Evolutionary conservation across 768 basidiomycete genomes (phyloP).

Genomic region (Boletus vermiculosoides): DNA sequence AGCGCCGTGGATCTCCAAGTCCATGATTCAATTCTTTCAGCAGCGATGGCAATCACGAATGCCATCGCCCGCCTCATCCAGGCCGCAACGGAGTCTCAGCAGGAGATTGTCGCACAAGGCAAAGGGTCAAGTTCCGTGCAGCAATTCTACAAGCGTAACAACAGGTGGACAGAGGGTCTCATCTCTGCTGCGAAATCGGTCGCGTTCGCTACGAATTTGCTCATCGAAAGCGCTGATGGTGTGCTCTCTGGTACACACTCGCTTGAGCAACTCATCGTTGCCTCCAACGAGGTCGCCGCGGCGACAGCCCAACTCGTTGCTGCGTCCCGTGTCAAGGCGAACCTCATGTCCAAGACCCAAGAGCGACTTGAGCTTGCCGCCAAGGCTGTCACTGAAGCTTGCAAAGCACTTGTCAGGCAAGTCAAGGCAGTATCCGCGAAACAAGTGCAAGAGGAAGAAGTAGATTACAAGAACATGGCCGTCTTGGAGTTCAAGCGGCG

Average conservation of each 20-base stretch:
- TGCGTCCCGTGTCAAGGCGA: conserved; percentile 96
- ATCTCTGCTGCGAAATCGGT: conserved; percentile 98
- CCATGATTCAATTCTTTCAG: conserved; percentile 93
- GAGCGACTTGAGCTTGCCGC: conserved; percentile 94
- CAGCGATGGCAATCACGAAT: conserved; percentile 92
- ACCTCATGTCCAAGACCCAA: conserved; percentile 98
- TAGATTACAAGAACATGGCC: conserved; percentile 87
- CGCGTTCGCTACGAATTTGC: conserved; percentile 90
- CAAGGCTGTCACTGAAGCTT: conserved; percentile 96
- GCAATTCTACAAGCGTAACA: conserved; percentile 99
- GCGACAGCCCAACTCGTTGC: conserved; percentile 98
- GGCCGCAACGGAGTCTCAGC: conserved; percentile 96
- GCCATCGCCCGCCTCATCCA: conserved; percentile 94
- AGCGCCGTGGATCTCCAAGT: conserved; percentile 93
- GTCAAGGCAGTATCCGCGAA: conserved; percentile 93
- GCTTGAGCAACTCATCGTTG: conserved; percentile 97
- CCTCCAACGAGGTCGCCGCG: conserved; percentile 98
- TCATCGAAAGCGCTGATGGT: conserved; percentile 98
- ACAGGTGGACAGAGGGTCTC: conserved; percentile 98
- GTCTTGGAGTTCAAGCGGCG: conserved; percentile 92
- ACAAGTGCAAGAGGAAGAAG: conserved; percentile 76
- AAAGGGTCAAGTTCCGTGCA: conserved; percentile 88
- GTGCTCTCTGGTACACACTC: conserved; percentile 96
- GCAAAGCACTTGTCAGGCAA: conserved; percentile 92
- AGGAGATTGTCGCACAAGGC: conserved; percentile 96